Conservation (phyloP, 352 stramenopile genomes). For the Phytophthora hibernalis region DNA sequence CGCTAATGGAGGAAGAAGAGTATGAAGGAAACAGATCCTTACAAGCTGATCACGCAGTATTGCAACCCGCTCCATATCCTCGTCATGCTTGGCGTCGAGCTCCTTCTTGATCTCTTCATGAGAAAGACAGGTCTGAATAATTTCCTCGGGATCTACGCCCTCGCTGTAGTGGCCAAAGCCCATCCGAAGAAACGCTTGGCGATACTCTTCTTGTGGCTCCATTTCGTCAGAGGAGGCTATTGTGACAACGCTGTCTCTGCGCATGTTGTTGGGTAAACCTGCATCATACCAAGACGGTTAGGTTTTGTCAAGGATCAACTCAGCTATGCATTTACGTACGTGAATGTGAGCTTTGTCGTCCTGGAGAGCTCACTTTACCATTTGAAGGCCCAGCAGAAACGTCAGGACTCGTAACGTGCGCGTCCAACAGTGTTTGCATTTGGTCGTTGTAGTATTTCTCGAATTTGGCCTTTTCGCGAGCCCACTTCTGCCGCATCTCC, state of each 20-base stretch:
- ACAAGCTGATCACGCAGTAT: constrained; percentile 70
- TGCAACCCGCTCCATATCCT: constrained; percentile 62
- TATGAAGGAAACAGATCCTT: too few species aligned
- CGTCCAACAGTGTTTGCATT: constrained; percentile 43
- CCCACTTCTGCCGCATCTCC: constrained; percentile 77
- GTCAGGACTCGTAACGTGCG: constrained; percentile 1
- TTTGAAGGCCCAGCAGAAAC: neutral
- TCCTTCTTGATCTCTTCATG: constrained; percentile 78
- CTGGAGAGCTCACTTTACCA: constrained; percentile 1
- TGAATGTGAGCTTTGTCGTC: constrained; percentile 14
- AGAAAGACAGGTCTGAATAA: constrained; percentile 68
- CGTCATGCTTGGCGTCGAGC: constrained; percentile 68
- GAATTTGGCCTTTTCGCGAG: constrained; percentile 83
- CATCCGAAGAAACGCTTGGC: constrained; percentile 74
- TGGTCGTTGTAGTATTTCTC: constrained; percentile 88
- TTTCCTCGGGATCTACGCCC: constrained; percentile 67
- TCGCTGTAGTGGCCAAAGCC: constrained; percentile 66
- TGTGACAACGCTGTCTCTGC: constrained; percentile 10
- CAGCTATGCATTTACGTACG: constrained; percentile 9
- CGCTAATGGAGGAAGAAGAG: neutral
- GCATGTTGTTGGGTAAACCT: constrained; percentile 25
- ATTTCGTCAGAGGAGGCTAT: constrained; percentile 20
- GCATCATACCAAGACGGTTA: neutral
- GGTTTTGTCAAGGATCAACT: neutral
- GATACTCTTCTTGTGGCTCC: constrained; percentile 47